These are phyloP conservation scores for Aspergillus sparsus DNA, from an alignment of 495 filamentous ascomycete genomes.

Conservation along the genomic window DNA sequence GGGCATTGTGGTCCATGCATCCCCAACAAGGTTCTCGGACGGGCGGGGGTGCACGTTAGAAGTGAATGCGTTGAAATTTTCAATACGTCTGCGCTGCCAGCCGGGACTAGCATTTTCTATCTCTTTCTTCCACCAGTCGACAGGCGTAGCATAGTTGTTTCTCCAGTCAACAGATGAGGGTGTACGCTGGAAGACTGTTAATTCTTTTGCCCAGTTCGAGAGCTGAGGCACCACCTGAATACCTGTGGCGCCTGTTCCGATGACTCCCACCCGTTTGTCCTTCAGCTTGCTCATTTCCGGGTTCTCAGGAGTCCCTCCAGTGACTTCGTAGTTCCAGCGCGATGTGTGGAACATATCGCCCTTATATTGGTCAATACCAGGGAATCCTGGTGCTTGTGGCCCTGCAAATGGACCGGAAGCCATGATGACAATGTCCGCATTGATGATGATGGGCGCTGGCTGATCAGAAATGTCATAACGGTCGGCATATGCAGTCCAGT, in stretches of 20 bases:
- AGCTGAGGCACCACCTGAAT: constrained; percentile 36
- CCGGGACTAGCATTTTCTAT: constrained; percentile 36
- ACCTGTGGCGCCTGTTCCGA: constrained; percentile 47
- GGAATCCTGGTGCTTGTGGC: constrained; percentile 28
- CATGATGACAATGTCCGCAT: constrained; percentile 12
- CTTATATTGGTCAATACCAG: constrained; percentile 16
- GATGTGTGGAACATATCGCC: constrained; percentile 41
- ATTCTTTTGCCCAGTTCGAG: constrained; percentile 28
- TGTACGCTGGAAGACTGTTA: constrained; percentile 48
- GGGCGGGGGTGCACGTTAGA: constrained; percentile 20
- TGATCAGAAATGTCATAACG: neutral
- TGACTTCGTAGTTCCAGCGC: constrained; percentile 41
- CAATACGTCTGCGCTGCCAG: constrained; percentile 43
- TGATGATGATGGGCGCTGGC: constrained; percentile 12
- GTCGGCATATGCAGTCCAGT: neutral
- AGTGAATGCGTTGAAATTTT: constrained; percentile 32
- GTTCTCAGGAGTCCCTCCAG: constrained; percentile 50
- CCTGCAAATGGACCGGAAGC: constrained; percentile 12
- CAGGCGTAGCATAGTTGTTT: constrained; percentile 49
- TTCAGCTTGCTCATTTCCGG: constrained; percentile 39
- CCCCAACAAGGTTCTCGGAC: constrained; percentile 36
- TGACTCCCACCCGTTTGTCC: constrained; percentile 45
- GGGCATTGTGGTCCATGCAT: constrained; percentile 38
- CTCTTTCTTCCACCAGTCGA: constrained; percentile 44
- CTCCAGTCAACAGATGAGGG: constrained; percentile 50